phyloP scores from a whole-genome alignment of 768 basidiomycete genomes.

The Psilocybe cubensis region DNA sequence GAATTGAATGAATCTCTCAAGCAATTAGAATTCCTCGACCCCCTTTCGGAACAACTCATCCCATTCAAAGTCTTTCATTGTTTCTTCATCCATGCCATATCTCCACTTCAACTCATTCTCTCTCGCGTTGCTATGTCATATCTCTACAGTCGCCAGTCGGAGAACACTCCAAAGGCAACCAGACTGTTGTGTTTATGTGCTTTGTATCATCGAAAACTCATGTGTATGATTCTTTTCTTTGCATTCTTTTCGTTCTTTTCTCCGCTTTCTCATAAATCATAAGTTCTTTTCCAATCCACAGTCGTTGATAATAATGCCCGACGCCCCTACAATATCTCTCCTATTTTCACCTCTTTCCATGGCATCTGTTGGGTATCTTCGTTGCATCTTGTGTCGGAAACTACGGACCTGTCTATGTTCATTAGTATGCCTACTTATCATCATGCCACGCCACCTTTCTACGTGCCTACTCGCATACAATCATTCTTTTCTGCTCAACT shows the following conservation, averaged over 20 bases:
- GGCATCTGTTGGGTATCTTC: conserved; percentile 8
- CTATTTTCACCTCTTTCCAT: not conserved
- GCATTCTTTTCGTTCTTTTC: conserved; percentile 11
- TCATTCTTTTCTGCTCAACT: not conserved
- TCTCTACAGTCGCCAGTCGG: conserved; percentile 8
- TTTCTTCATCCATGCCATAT: not conserved
- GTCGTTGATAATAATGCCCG: not conserved
- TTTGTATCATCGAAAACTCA: conserved; percentile 18
- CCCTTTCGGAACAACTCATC: conserved; percentile 1
- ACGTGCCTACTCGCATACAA: not conserved
- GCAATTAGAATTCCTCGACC: not conserved
- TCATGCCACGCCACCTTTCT: not conserved
- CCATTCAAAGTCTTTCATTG: not conserved
- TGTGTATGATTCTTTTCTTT: conserved; percentile 15
- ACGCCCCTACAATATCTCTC: not conserved
- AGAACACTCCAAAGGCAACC: not conserved
- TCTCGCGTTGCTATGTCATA: conserved; percentile 14
- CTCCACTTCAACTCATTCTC: not conserved
- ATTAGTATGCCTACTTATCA: not conserved
- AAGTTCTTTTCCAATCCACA: not conserved
- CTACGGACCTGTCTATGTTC: not conserved
- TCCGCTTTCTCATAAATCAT: not conserved
- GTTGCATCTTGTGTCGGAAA: conserved; percentile 5
- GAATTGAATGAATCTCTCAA: too few species aligned
- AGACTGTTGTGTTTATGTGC: conserved; percentile 22